Conservation (phyloP, 352 stramenopile genomes). For the Phytophthora sp. region DNA sequence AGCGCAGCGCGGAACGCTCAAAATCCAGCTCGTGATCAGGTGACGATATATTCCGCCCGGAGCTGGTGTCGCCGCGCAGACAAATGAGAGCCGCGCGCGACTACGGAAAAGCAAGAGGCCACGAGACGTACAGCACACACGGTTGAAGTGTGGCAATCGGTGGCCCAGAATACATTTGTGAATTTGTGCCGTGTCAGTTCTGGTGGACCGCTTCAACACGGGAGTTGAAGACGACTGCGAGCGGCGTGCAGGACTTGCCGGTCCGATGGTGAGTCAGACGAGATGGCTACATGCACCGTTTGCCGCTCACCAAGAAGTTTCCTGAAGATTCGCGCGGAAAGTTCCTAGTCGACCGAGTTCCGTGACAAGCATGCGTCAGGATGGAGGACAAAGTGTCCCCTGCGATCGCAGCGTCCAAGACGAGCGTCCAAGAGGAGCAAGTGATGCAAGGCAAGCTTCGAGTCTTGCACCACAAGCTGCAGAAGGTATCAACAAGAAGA, state of each 20-base stretch:
- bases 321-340: slow-evolving; percentile 16
- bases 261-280: slow-evolving; percentile 21
- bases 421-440: too few relatives aligned
- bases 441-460: not conserved
- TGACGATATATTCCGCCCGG: slow-evolving; percentile 14
- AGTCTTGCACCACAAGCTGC: too few relatives aligned
- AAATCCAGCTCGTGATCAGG: slow-evolving; percentile 66
- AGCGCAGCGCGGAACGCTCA: slow-evolving; percentile 50
- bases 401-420: too few relatives aligned
- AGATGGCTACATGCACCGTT: slow-evolving; percentile 12
- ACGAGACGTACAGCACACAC: slow-evolving; percentile 18
- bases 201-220: slow-evolving; percentile 10
- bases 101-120: not conserved
- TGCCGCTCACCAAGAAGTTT: slow-evolving; percentile 23
- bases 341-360: not conserved
- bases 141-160: slow-evolving; percentile 28
- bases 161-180: slow-evolving; percentile 32
- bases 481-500: too few relatives aligned
- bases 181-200: slow-evolving; percentile 12
- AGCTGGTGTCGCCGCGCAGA: slow-evolving; percentile 16
- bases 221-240: too few relatives aligned
- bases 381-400: not conserved
- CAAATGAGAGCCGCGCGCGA: slow-evolving; percentile 13
- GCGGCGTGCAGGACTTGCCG: slow-evolving; percentile 6
- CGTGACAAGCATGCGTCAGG: not conserved